Evolutionary conservation across 495 filamentous ascomycete species (phyloP).

Genomic region (Darksidea phi): DNA sequence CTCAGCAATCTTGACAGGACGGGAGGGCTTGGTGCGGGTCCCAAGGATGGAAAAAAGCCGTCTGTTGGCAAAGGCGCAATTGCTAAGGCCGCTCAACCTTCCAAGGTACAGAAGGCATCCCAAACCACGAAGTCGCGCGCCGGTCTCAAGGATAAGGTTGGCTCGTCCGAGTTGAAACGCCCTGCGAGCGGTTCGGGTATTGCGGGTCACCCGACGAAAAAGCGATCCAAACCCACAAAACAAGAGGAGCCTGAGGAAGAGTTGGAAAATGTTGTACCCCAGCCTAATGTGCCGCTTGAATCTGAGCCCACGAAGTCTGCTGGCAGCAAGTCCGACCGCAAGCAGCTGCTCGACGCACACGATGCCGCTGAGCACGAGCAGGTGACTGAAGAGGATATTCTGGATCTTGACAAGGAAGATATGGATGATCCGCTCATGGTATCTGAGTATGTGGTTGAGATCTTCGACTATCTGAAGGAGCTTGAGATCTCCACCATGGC

Average conservation of each 20-base stretch:
- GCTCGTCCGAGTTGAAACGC: slow-evolving; percentile 60
- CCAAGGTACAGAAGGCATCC: slow-evolving; percentile 73
- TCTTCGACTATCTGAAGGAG: slow-evolving; percentile 92
- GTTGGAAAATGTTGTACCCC: slow-evolving; percentile 57
- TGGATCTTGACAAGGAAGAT: slow-evolving; percentile 81
- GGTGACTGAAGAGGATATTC: slow-evolving; percentile 50
- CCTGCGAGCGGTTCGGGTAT: slow-evolving; percentile 70
- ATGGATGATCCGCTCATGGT: slow-evolving; percentile 93
- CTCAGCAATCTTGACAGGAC: slow-evolving; percentile 90
- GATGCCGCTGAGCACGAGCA: slow-evolving; percentile 49
- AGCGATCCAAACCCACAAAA: slow-evolving; percentile 58
- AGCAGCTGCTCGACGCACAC: slow-evolving; percentile 15
- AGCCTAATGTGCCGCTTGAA: slow-evolving; percentile 1
- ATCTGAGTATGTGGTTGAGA: slow-evolving; percentile 93
- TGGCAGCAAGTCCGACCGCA: slow-evolving; percentile 21
- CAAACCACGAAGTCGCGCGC: slow-evolving; percentile 65
- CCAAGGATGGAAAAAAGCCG: slow-evolving; percentile 59
- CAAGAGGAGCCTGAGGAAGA: slow-evolving; percentile 56
- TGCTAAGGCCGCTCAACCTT: slow-evolving; percentile 73
- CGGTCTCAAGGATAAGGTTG: slow-evolving; percentile 61
- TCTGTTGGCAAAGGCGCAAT: slow-evolving; percentile 48
- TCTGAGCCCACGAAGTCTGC: slow-evolving; percentile 14
- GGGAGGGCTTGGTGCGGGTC: slow-evolving; percentile 48
- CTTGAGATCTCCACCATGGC: slow-evolving; percentile 80
- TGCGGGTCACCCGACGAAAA: slow-evolving; percentile 58